Conservation (phyloP, 345 rosid genomes). For the Citrus medica region DNA sequence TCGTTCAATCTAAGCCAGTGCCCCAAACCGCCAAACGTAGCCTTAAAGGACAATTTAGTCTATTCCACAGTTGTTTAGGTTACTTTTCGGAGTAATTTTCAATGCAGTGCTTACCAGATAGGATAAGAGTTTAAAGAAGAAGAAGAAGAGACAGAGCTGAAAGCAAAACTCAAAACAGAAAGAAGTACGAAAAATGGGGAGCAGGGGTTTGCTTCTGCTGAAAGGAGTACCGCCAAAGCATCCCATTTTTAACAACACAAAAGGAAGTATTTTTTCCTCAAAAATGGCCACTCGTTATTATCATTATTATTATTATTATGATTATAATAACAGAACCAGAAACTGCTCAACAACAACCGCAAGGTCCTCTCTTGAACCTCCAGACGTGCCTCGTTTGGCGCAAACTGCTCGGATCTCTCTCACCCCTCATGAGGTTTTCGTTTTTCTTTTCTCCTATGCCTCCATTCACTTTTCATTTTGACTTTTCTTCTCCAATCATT, state of each 20-base stretch:
- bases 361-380: slow-evolving; percentile 51
- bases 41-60: too few species aligned
- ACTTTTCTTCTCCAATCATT: background rate
- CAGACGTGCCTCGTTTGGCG: slow-evolving; percentile 65
- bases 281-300: background rate
- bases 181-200: background rate
- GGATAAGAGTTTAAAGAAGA: too few species aligned
- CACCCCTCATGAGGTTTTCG: slow-evolving; percentile 50
- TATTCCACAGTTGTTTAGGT: too few species aligned
- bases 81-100: too few species aligned
- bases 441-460: background rate
- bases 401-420: slow-evolving; percentile 84
- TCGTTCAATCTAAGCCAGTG: too few species aligned
- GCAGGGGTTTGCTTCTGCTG: slow-evolving; percentile 19
- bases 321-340: background rate
- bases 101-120: too few species aligned
- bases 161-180: background rate
- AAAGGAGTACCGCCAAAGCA: slow-evolving; percentile 15
- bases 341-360: slow-evolving; percentile 34
- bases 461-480: background rate
- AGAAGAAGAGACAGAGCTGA: background rate
- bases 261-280: background rate
- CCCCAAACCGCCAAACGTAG: too few species aligned
- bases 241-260: background rate
- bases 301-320: background rate